phyloP scores from a whole-genome alignment of 2,329 filamentous ascomycete genomes.

The Fusarium sp. region DNA sequence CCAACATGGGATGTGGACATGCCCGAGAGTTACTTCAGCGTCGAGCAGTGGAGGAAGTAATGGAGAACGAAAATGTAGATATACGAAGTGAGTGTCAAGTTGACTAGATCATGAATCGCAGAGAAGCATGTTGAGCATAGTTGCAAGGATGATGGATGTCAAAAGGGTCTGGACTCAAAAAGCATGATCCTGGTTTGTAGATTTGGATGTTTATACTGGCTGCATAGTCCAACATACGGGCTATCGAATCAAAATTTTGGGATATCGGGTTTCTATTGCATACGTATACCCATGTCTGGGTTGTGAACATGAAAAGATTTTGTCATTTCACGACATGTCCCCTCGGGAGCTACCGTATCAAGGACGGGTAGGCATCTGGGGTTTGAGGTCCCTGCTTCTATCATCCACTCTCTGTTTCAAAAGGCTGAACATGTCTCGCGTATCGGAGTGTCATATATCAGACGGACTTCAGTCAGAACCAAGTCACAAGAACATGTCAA shows the following conservation, averaged over 20 bases:
- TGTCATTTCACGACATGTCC: slow-evolving; percentile 1
- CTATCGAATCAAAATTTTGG: slow-evolving; percentile 31
- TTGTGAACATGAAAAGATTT: slow-evolving; percentile 8
- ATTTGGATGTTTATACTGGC: slow-evolving; percentile 37
- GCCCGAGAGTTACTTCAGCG: slow-evolving; percentile 76
- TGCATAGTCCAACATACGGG: slow-evolving; percentile 26
- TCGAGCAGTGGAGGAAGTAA: slow-evolving; percentile 64
- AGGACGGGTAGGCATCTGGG: background rate
- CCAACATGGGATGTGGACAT: slow-evolving; percentile 86
- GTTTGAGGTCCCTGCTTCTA: background rate
- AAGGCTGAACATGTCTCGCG: slow-evolving; percentile 19
- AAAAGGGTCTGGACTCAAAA: slow-evolving; percentile 16
- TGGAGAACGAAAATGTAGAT: slow-evolving; percentile 11
- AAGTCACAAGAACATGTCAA: background rate
- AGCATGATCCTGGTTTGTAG: slow-evolving; percentile 31
- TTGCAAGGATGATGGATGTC: slow-evolving; percentile 26
- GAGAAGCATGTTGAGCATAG: slow-evolving; percentile 10
- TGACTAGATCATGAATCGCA: slow-evolving; percentile 12
- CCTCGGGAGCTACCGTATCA: background rate
- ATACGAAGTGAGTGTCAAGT: slow-evolving; percentile 1
- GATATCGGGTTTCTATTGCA: slow-evolving; percentile 15
- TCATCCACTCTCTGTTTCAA: slow-evolving; percentile 14
- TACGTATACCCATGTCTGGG: slow-evolving; percentile 31
- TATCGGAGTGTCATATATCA: slow-evolving; percentile 19
- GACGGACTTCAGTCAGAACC: slow-evolving; percentile 1